Evolutionary conservation across 2,329 filamentous ascomycete genomes (phyloP).

Genomic region (Aureobasidium sp.): DNA sequence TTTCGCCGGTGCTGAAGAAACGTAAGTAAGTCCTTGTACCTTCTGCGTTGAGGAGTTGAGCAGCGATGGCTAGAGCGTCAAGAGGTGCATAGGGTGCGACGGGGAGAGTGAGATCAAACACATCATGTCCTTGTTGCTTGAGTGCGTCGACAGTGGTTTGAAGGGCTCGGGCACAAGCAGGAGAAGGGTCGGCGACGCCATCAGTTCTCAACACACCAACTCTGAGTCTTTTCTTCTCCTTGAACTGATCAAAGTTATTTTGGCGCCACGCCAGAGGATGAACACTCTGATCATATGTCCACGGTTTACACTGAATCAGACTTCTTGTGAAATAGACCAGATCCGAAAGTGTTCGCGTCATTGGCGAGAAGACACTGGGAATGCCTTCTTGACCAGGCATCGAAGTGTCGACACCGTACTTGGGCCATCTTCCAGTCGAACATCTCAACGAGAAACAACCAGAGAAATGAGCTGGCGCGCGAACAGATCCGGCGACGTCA

Average conservation of each 20-base stretch:
- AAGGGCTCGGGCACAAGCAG: conserved; percentile 71
- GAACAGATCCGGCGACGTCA: conserved; percentile 86
- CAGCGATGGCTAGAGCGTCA: conserved; percentile 66
- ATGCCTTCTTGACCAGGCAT: conserved; percentile 93
- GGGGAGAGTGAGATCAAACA: conserved; percentile 58
- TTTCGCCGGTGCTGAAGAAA: conserved; percentile 68
- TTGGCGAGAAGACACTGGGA: conserved; percentile 81
- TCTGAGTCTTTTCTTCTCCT: conserved; percentile 54
- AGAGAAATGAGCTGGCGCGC: conserved; percentile 79
- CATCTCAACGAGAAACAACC: conserved; percentile 83
- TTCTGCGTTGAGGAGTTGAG: conserved; percentile 75
- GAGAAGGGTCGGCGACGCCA: conserved; percentile 74
- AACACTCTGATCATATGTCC: conserved; percentile 79
- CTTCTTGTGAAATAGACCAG: conserved; percentile 74
- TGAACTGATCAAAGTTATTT: conserved; percentile 53
- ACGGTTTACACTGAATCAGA: conserved; percentile 73
- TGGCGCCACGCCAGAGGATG: conserved; percentile 76
- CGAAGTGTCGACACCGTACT: conserved; percentile 71
- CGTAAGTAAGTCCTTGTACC: conserved; percentile 72
- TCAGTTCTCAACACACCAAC: conserved; percentile 67
- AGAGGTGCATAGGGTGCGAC: conserved; percentile 53
- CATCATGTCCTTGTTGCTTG: conserved; percentile 62
- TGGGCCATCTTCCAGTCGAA: conserved; percentile 85
- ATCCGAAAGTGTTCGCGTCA: conserved; percentile 79
- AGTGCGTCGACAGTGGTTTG: conserved; percentile 63